Percentiles rank a stretch among this genome's conserved stretches.
Evolutionary conservation across 2,329 filamentous ascomycete species (phyloP).

Genomic region (Sporothrix brasiliensis): DNA sequence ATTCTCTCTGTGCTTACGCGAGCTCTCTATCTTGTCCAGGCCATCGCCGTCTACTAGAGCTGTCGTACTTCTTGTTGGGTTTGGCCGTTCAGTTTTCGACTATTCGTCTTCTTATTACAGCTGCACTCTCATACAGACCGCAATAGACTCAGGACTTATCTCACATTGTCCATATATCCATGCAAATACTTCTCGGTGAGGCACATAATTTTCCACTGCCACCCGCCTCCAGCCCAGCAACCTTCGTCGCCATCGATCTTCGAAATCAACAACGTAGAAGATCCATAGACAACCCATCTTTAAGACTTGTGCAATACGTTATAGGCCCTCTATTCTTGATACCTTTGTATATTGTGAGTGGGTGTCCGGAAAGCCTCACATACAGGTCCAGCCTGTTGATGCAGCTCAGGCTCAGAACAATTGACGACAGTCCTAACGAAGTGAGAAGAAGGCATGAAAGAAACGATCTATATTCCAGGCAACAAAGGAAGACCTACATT

Average conservation of each 20-base stretch:
- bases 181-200: not conserved
- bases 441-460: not conserved
- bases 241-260: not conserved
- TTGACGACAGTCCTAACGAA: not conserved
- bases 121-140: not conserved
- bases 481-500: not conserved
- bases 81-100: too few species aligned
- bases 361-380: not conserved
- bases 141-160: not conserved
- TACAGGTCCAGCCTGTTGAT: not conserved
- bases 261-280: not conserved
- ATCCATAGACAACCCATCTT: too few species aligned
- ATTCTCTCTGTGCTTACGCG: too few species aligned
- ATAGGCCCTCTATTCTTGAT: not conserved
- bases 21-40: too few species aligned
- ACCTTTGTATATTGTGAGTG: not conserved
- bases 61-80: too few species aligned
- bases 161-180: too few species aligned
- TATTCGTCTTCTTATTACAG: too few species aligned
- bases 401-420: not conserved
- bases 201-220: constrained; percentile 1
- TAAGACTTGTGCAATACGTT: not conserved
- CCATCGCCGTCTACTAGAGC: too few species aligned
- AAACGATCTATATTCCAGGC: not conserved
- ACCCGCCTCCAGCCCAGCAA: not conserved